Conservation (phyloP, 2,329 filamentous ascomycete species). For the Claviceps pazoutovae region DNA sequence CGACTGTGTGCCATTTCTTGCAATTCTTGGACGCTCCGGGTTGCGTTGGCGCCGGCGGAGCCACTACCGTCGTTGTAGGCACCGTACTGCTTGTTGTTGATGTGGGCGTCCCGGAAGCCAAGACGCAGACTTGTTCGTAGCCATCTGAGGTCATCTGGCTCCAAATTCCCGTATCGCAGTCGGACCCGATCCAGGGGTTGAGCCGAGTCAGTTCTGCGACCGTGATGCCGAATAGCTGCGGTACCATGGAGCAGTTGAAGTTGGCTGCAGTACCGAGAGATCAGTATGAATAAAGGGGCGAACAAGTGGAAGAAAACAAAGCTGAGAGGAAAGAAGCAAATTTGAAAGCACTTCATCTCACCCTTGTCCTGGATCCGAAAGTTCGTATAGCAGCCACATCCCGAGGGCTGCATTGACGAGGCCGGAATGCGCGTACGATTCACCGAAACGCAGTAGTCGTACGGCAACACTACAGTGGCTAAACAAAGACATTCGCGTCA, state of each 20-base stretch:
- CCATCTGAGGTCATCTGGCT: neutral
- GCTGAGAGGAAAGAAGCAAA: too few species aligned
- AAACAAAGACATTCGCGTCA: neutral
- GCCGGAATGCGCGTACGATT: neutral
- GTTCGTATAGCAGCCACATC: neutral
- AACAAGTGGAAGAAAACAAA: neutral
- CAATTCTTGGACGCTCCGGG: neutral
- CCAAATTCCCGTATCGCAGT: neutral
- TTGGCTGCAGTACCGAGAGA: neutral
- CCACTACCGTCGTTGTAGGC: neutral
- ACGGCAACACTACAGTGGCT: neutral
- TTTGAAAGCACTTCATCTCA: neutral
- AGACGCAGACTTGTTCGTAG: conserved; percentile 1
- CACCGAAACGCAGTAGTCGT: neutral
- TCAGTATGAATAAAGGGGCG: too few species aligned
- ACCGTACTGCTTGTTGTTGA: neutral
- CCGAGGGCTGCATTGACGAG: neutral
- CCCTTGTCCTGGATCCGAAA: neutral
- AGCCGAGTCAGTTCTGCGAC: neutral
- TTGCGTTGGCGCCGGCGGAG: neutral
- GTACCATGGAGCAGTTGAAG: neutral
- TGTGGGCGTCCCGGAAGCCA: neutral
- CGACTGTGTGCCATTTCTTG: neutral
- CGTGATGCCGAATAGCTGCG: neutral
- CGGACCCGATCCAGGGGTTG: conserved; percentile 1